These are phyloP conservation scores for Exutisphaerella laricina DNA, from an alignment of 2,329 filamentous ascomycete genomes.

Conservation along the genomic window DNA sequence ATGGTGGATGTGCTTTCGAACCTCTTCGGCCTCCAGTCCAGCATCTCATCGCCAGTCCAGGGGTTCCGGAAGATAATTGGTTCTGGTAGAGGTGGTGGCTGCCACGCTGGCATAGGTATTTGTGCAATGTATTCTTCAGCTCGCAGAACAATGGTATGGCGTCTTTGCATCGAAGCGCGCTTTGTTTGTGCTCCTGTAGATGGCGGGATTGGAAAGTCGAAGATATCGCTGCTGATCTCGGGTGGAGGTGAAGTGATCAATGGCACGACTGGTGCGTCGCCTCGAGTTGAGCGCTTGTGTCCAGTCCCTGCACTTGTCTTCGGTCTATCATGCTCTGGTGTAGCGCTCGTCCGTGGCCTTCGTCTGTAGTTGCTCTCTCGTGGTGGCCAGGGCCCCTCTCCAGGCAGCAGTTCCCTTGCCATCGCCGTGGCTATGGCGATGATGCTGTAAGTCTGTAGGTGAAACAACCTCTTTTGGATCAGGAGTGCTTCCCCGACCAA, in stretches of 20 bases:
- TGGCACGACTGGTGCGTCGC: too few species aligned
- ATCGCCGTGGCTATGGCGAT: background rate
- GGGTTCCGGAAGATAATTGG: background rate
- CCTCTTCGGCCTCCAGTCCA: background rate
- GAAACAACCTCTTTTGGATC: too few species aligned
- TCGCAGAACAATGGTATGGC: background rate
- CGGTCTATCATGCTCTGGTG: background rate
- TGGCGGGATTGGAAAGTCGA: slow-evolving; percentile 4
- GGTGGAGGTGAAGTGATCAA: background rate
- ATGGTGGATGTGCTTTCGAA: background rate
- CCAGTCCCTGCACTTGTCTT: background rate
- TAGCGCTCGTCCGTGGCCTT: background rate
- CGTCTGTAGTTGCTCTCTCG: background rate
- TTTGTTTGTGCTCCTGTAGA: background rate
- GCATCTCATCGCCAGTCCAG: background rate
- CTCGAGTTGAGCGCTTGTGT: too few species aligned
- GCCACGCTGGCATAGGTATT: background rate
- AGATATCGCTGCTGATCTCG: background rate
- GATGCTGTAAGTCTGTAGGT: background rate
- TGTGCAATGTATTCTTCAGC: background rate
- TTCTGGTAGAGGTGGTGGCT: background rate
- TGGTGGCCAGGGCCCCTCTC: background rate
- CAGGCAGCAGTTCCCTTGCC: background rate
- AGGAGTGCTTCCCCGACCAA: too few species aligned
- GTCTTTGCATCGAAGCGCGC: background rate